Evolutionary conservation across 1,139 yeast species (phyloP), one percentile per base, ranked within the genome.

Genomic region (Suhomyces wounanorum): DNA sequence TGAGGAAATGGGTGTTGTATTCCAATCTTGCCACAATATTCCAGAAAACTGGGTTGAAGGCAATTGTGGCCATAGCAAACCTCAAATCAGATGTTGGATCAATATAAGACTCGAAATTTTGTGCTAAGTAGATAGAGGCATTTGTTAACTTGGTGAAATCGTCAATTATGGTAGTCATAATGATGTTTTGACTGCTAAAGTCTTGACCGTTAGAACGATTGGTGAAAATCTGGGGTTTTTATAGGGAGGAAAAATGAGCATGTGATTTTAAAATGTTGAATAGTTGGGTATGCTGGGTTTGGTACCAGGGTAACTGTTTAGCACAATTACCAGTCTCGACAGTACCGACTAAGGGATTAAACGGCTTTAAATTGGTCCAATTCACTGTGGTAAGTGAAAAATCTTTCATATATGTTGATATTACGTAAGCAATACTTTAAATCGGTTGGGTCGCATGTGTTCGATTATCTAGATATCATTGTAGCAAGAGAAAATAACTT

Each of bases 11-110:
- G 30, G 89, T 83, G 53, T 82, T 82, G 75, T 89, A 89, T 67
- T 94, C 98, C 38, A 81, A 63, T 61, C 97, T 80, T 9, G 99
- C 99, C 28, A 83, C 96, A 51, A 87, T 79, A 68, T 94, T 94
- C 99, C 99, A 94, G 67, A 91, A 92, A 33, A 89, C 81, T 14
- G 99, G 99, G 66, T 94, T 94, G 80, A 94, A 92, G 17, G 87
- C 84, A 60, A 94, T 89, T 44, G 87, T 79, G 11, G 70, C 75
- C 44, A 83, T 60, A 1, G 89, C 80, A 52, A 55, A 70, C 50
- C 56, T 55, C 54, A 73, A 63, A 51, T 62, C 61, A 3, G 62
- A 57, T n/a, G 60, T 52, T 31, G 60, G 52, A 26, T 62, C 62
- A 43, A 73, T 59, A 53, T 64, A 73, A 14, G 59, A 51, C 31